Evolutionary conservation across 2,329 filamentous ascomycete genomes (phyloP).

Genomic region (Fragosphaeria purpurea): DNA sequence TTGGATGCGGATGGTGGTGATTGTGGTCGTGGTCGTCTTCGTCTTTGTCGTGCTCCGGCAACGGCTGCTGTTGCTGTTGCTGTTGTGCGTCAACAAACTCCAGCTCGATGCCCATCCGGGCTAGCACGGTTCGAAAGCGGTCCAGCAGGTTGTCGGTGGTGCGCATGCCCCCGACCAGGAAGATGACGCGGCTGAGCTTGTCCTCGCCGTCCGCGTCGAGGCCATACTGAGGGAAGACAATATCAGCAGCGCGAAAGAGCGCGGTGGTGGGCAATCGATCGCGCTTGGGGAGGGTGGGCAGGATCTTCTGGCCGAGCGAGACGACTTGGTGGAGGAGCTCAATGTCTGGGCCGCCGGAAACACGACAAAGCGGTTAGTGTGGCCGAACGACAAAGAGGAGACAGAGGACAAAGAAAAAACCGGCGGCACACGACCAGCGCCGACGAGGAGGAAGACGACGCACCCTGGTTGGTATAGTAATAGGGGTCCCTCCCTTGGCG

Average conservation of each 20-base stretch:
- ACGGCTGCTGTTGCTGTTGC: slow-evolving; percentile 4
- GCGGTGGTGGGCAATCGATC: slow-evolving; percentile 63
- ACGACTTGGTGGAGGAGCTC: slow-evolving; percentile 69
- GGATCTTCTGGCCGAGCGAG: slow-evolving; percentile 55
- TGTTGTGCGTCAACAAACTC: slow-evolving; percentile 36
- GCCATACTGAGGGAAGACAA: slow-evolving; percentile 59
- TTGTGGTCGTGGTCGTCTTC: neutral
- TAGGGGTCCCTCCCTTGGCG: slow-evolving; percentile 26
- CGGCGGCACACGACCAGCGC: no score
- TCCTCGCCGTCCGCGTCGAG: slow-evolving; percentile 62
- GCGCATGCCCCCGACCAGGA: slow-evolving; percentile 62
- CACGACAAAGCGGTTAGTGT: slow-evolving; percentile 6
- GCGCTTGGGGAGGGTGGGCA: slow-evolving; percentile 44
- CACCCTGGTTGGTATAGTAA: slow-evolving; percentile 54
- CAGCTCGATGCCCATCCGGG: slow-evolving; percentile 60
- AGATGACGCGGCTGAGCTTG: slow-evolving; percentile 67
- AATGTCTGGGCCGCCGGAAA: slow-evolving; percentile 49
- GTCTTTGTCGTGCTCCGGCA: neutral
- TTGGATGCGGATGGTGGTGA: neutral
- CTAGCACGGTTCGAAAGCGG: slow-evolving; percentile 60
- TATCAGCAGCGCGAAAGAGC: slow-evolving; percentile 72
- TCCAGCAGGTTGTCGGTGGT: slow-evolving; percentile 48
- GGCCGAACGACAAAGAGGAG: slow-evolving; percentile 4
- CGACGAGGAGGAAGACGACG: neutral
- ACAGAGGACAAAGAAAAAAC: neutral